Evolutionary conservation across 768 basidiomycete species (phyloP).

Genomic region (Kwoniella pini): DNA sequence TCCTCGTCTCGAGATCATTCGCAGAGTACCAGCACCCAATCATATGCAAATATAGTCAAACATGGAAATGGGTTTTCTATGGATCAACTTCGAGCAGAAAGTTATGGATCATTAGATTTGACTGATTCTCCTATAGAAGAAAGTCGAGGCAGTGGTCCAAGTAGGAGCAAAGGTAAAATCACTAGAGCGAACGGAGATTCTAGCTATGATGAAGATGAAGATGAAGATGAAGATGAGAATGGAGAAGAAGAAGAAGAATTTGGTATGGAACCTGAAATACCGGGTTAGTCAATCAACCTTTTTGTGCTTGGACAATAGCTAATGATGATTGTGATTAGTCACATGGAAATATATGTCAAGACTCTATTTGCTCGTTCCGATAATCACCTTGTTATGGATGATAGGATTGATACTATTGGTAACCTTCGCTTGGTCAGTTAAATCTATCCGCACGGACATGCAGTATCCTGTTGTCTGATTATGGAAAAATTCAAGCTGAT

Average conservation of each 20-base stretch:
- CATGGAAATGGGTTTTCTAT: constrained; percentile 2
- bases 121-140: not conserved
- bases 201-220: constrained; percentile 1
- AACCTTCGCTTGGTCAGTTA: constrained; percentile 48
- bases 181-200: not conserved
- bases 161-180: not conserved
- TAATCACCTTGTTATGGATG: constrained; percentile 39
- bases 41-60: constrained; percentile 8
- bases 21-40: not conserved
- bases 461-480: no score
- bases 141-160: not conserved
- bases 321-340: constrained; percentile 20
- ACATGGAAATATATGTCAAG: constrained; percentile 47
- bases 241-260: constrained; percentile 27
- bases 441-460: no score
- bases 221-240: constrained; percentile 26
- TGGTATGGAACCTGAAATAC: constrained; percentile 29
- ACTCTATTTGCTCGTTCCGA: constrained; percentile 47
- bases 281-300: constrained; percentile 28
- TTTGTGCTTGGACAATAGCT: not conserved
- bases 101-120: not conserved
- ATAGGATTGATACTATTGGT: constrained; percentile 37
- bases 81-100: constrained; percentile 2
- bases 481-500: no score
- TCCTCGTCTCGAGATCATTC: not conserved